Base-by-base conservation (phyloP, 768 basidiomycete species). In the Suillus alpinus region DNA sequence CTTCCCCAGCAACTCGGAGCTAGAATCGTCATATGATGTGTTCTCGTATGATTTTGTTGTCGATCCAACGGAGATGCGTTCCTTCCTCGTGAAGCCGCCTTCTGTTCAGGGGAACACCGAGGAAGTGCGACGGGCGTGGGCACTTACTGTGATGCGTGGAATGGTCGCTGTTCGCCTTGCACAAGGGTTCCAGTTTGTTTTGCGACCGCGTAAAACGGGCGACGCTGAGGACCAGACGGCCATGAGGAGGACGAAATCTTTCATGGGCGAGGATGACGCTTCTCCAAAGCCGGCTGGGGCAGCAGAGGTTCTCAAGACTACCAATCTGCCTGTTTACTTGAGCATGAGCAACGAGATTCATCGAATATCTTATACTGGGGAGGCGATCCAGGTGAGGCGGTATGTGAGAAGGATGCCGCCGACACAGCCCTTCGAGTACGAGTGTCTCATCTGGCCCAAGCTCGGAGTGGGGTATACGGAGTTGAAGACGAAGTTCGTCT, bases 311-410 rank as follows among this genome's bases (percentile, higher is more conserved):
- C 77, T 88, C 66, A 77, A 75, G 52, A 81, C 81, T 0, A 82
- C 87, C 43, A 74, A 73, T 41, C 85, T 89, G 56, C 88, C 94
- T 1, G 88, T 97, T 7, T 98, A 91, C 76, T 81, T 98, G 58
- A 93, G 93, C 66, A 95, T 95, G 85, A 89, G 89, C 70, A 96
- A 98, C 70, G 93, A 96, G 74, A 94, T 98, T 46, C 96, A 98
- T 73, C 82, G 90, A 29, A 87, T 99, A 62, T 88, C 89, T 44
- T 98, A 95, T 68, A 92, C 89, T 49, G 91, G 92, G n/a, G 91
- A 95, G 67, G 83, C 86, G 16, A 92, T 98, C 62, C 89, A 94
- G 67, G 94, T 98, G 18, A 83, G 88, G 66, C 81, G 93, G 43
- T 94, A 94, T 70, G 89, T 93, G 31, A 83, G 94, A 29, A 82